These are phyloP conservation scores for Eimeria maxima DNA, from an alignment of 169 alveolate genomes.

Conservation along the genomic window DNA sequence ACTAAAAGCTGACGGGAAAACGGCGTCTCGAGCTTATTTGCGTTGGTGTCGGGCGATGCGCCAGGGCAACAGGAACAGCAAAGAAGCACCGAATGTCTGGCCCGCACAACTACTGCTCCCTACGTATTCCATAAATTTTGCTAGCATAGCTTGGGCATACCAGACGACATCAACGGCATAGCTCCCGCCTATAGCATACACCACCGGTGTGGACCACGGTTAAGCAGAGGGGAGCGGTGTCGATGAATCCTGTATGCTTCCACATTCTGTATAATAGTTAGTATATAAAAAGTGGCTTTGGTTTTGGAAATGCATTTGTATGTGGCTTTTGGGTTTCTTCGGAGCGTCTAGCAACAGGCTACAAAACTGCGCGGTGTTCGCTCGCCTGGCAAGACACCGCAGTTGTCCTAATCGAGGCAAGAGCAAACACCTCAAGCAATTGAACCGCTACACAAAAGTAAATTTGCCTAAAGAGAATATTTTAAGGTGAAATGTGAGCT, in stretches of 20 bases:
- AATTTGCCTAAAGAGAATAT: neutral
- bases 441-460: neutral
- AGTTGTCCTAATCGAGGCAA: neutral
- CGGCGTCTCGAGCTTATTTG: neutral
- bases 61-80: neutral
- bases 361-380: neutral
- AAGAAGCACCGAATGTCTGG: neutral
- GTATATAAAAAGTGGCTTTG: neutral
- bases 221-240: neutral
- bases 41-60: neutral
- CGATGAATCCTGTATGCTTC: neutral
- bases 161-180: neutral
- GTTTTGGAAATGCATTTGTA: neutral
- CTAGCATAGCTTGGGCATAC: neutral
- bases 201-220: conserved; percentile 1
- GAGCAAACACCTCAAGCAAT: neutral
- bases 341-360: neutral
- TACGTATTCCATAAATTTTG: neutral
- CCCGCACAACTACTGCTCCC: neutral
- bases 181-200: neutral
- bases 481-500: neutral
- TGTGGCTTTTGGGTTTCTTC: neutral
- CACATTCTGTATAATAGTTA: neutral
- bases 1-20: neutral
- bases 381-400: neutral